Evolutionary conservation across 75 land plant genomes (phyloP).

Genomic region (Gnetum montanum): DNA sequence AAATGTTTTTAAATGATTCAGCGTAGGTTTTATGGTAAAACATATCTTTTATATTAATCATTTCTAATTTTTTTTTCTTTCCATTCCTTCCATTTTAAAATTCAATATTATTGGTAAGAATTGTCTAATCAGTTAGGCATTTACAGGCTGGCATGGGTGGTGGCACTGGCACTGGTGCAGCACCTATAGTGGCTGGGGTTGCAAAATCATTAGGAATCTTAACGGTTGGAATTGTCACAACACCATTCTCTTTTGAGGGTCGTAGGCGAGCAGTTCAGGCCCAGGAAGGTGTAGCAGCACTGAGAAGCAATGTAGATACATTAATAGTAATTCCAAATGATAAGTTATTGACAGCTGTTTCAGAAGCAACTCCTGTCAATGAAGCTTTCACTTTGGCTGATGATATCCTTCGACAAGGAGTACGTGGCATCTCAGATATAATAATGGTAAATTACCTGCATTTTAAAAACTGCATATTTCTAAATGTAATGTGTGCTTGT

Average conservation of each 20-base stretch:
- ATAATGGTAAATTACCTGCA: too few relatives aligned
- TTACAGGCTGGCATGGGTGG: constrained; percentile 99
- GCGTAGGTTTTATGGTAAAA: neutral
- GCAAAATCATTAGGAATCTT: constrained; percentile 89
- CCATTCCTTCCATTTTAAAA: too few relatives aligned
- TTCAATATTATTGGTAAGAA: too few relatives aligned
- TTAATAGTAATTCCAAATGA: constrained; percentile 95
- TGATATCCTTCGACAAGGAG: constrained; percentile 96
- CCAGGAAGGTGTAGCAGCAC: constrained; percentile 92
- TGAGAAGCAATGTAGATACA: constrained; percentile 85
- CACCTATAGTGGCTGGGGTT: constrained; percentile 90
- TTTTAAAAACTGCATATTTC: too few relatives aligned
- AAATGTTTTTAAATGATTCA: too few relatives aligned
- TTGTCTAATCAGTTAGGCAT: neutral
- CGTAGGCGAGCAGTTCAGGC: constrained; percentile 92
- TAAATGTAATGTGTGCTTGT: too few relatives aligned
- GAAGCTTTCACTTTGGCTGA: constrained; percentile 98
- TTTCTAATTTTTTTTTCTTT: neutral
- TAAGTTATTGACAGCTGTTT: constrained; percentile 90
- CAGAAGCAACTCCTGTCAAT: constrained; percentile 90
- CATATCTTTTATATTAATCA: neutral
- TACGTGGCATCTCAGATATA: constrained; percentile 96
- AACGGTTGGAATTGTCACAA: constrained; percentile 96
- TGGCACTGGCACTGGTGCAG: constrained; percentile 97
- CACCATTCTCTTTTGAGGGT: constrained; percentile 96